A percentile compares a stretch with the other conserved stretches of the same genome.
Conservation (phyloP, 2,329 filamentous ascomycete genomes). For the Penicillium thymicola region DNA sequence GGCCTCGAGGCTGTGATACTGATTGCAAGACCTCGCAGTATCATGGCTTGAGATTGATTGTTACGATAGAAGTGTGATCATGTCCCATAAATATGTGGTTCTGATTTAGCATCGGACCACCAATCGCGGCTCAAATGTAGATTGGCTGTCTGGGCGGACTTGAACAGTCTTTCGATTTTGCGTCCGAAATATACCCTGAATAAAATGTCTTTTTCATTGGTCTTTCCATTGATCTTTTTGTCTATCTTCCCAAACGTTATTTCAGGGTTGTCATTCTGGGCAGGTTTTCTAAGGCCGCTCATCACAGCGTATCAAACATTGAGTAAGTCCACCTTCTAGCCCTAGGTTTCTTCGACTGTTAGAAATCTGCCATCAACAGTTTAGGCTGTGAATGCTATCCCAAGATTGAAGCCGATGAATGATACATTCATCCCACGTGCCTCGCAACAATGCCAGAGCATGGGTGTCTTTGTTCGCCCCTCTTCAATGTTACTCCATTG, state of each 20-base stretch:
- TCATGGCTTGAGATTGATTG: background rate
- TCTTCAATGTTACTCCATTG: slow-evolving; percentile 25
- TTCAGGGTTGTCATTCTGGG: background rate
- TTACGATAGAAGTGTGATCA: background rate
- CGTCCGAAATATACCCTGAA: slow-evolving; percentile 18
- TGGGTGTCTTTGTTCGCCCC: slow-evolving; percentile 16
- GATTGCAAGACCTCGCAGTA: background rate
- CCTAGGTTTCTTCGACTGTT: background rate
- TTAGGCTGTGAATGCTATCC: background rate
- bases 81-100: slow-evolving; percentile 5
- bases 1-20: background rate
- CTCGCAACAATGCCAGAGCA: slow-evolving; percentile 22
- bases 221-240: background rate
- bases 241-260: background rate
- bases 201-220: slow-evolving; percentile 8
- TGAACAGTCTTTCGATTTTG: background rate
- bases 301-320: background rate
- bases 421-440: background rate
- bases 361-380: no score
- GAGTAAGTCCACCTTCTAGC: background rate
- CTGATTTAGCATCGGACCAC: slow-evolving; percentile 4
- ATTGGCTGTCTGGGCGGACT: background rate
- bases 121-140: slow-evolving; percentile 1
- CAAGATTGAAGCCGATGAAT: background rate
- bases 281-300: background rate